phyloP scores from a whole-genome alignment of 2,329 filamentous ascomycete genomes.

The Fusarium gaditjirri region DNA sequence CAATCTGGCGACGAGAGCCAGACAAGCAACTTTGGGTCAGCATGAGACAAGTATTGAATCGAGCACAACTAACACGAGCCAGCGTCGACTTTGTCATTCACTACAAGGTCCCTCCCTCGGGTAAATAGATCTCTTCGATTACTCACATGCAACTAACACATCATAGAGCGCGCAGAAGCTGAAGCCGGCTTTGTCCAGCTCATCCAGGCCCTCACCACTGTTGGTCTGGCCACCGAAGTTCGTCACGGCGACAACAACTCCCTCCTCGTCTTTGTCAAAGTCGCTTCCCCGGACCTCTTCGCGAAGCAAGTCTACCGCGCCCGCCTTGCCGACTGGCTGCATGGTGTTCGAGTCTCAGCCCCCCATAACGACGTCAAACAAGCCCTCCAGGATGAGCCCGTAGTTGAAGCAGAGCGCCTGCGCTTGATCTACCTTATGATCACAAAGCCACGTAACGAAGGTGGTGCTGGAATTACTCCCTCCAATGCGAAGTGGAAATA shows the following conservation, averaged over 20 bases:
- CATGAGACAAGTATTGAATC: neutral
- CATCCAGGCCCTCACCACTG: constrained; percentile 76
- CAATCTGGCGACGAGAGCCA: constrained; percentile 43
- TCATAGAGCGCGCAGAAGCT: constrained; percentile 73
- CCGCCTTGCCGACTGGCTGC: constrained; percentile 92
- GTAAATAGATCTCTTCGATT: constrained; percentile 54
- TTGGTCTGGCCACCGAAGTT: constrained; percentile 89
- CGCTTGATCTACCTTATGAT: constrained; percentile 89
- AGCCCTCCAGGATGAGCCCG: constrained; percentile 76
- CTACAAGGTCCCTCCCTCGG: constrained; percentile 76
- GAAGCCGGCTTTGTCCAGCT: constrained; percentile 82
- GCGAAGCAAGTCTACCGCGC: constrained; percentile 85
- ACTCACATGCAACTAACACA: constrained; percentile 4
- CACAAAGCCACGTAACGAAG: constrained; percentile 76
- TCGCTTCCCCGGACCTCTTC: constrained; percentile 79
- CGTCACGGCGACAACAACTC: constrained; percentile 80
- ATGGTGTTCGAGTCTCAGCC: constrained; percentile 82
- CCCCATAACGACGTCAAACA: constrained; percentile 78
- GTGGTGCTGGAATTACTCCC: constrained; percentile 81
- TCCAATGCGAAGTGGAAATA: constrained; percentile 76
- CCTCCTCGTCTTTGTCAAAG: constrained; percentile 83
- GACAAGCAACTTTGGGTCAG: constrained; percentile 56
- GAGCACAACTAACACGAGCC: constrained; percentile 27
- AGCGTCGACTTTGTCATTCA: constrained; percentile 90
- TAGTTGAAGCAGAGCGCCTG: constrained; percentile 88